Evolutionary conservation across 2,329 filamentous ascomycete species (phyloP), one percentile per base, ranked within the genome.

Genomic region (Xylaria sp.): DNA sequence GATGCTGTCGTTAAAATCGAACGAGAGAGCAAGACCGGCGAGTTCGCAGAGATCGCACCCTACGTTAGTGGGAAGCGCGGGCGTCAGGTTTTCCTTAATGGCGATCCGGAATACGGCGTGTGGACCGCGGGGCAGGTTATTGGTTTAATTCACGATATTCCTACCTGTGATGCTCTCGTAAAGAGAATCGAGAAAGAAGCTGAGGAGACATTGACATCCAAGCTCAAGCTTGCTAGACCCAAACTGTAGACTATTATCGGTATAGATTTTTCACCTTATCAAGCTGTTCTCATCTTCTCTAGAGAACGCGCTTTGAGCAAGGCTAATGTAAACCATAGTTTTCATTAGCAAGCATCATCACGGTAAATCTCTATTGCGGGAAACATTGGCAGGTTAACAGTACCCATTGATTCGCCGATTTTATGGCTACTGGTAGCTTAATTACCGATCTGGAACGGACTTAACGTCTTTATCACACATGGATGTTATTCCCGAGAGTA

Each of bases 61-160:
- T 92, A 89, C 75, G 93, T 99, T 39, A 97, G 92, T 79, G 96
- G 96, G 5, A 92, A 97, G 88, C 87, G 96, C 72, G 96, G 96
- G 39, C 88, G 93, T 70, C 88, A 98, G 84, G 96, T 98, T 6
- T 98, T 98, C 81, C 78, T 94, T 73, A 97, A 94, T 70, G 96
- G 96, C 20, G 96, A 99, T 78, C 88, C 92, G 63, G 92, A 99
- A 77, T 93, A 89, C 79, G 96, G 96, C 64, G 94, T 94, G 87
- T 99, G 96, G 96, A 98, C 96, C 23, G 94, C 95, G 9, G 96
- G 96, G 12, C 95, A 98, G 80, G 95, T 98, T 74, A 97, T 99
- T 73, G 93, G 93, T 6, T 80, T 96, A 65, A 96, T 96, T 71
- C 89, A 95, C 75, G 93, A 96, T 76, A 92, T 94, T 64, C 92